Evolutionary conservation across 2,329 filamentous ascomycete species (phyloP), one percentile per base, ranked within the genome.

Genomic region (Sporothrix dimorphospora): DNA sequence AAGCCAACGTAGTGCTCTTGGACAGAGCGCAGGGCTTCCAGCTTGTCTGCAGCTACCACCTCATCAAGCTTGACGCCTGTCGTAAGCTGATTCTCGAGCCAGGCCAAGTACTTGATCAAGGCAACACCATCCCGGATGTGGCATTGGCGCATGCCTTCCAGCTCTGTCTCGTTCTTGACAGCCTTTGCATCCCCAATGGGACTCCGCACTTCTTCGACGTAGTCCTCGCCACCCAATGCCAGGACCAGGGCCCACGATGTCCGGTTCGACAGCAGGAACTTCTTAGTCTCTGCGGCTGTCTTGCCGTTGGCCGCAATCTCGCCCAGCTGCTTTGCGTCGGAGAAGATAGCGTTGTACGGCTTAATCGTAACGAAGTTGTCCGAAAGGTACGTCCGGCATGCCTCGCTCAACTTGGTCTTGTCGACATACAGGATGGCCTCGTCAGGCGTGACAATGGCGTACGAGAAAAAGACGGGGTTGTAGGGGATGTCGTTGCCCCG

Each of bases 381-480:
- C 21, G 87, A 84, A 14, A 99, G 87, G 76, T 97, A 92, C 16
- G 85, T 84, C 76, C 88, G 89, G 72, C 89, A 91, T 66, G 92
- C 89, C 3, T 87, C 82, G 45, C 86, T 89, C 38, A 98, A 82
- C 81, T 98, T 97, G 16, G 88, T 87, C 14, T 90, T 87, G 78
- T 98, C 92, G 72, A 98, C 85, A 78, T 98, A 99, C 5, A 99
- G 86, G 1, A 90, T 94, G 30, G 91, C 93, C 1, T 89, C 85
- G 12, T 86, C 90, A 1, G 90, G 89, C 1, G 96, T 98, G 74
- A 99, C 85, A 55, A 96, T 88, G 59, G 95, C 95, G 78, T 98
- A 99, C 19, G 95, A 96, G 82, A 98, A 98, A 85, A 99, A 98
- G 67, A 99, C 96, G 0, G 96, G 96, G 79, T 99, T 99, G 84